These are phyloP conservation scores for Cercospora sp. DNA, from an alignment of 2,329 filamentous ascomycete species.

Conservation along the genomic window DNA sequence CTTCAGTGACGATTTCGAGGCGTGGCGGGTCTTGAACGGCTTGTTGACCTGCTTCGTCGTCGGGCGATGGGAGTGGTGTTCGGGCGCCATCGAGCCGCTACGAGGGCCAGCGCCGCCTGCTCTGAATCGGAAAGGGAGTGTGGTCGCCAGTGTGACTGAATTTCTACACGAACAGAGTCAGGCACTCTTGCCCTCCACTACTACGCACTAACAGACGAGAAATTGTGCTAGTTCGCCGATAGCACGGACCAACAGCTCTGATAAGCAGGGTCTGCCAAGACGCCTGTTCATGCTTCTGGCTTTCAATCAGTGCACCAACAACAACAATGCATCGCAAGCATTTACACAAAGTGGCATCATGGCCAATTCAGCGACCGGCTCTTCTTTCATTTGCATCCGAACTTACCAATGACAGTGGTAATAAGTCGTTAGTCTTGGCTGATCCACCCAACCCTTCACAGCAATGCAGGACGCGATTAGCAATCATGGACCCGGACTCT, in stretches of 20 bases:
- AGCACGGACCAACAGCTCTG: not conserved
- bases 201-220: conserved; percentile 3
- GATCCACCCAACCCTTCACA: not conserved
- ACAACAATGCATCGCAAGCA: not conserved
- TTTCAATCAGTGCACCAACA: not conserved
- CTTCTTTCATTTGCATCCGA: not conserved
- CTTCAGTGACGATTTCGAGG: conserved; percentile 83
- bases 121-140: conserved; percentile 78
- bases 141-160: conserved; percentile 29
- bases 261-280: conserved; percentile 1
- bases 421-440: not conserved
- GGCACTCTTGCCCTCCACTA: not conserved
- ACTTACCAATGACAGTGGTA: not conserved
- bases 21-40: conserved; percentile 86
- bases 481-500: not conserved
- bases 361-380: not conserved
- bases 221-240: conserved; percentile 1
- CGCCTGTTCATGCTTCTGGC: not conserved
- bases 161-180: not conserved
- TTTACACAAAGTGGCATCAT: not conserved
- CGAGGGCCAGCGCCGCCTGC: conserved; percentile 58
- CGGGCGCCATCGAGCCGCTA: conserved; percentile 69
- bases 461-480: not conserved
- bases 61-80: conserved; percentile 80
- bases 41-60: conserved; percentile 90